Percentiles rank a stretch among this genome's conserved stretches.
Evolutionary conservation across 164 flowering plant species (phyloP).

Genomic region (Berberis thunbergii): DNA sequence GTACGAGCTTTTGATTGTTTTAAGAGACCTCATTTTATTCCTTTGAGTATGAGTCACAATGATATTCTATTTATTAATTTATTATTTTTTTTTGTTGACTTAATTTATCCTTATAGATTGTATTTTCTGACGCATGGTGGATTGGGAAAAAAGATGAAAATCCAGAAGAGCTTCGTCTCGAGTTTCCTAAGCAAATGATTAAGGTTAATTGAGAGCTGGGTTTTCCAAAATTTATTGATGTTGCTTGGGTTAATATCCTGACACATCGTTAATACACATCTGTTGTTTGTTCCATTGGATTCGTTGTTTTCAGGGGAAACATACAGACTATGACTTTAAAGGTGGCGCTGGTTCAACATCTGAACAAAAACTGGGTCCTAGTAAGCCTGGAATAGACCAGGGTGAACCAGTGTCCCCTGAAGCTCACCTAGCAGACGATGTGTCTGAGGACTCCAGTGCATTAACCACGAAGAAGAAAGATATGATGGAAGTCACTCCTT

Average conservation of each 20-base stretch:
- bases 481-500: slow-evolving; percentile 38
- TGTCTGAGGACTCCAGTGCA: slow-evolving; percentile 27
- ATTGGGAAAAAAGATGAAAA: slow-evolving; percentile 82
- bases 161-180: slow-evolving; percentile 70
- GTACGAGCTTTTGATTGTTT: too few species aligned
- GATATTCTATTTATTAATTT: too few species aligned
- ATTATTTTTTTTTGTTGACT: not conserved
- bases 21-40: too few species aligned
- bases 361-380: slow-evolving; percentile 19
- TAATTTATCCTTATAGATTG: slow-evolving; percentile 37
- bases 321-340: slow-evolving; percentile 58
- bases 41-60: too few species aligned
- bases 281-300: not conserved
- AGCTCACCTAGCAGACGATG: slow-evolving; percentile 33
- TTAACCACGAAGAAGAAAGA: slow-evolving; percentile 21
- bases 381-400: slow-evolving; percentile 16
- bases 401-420: slow-evolving; percentile 31
- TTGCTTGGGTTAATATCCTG: not conserved
- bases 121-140: slow-evolving; percentile 97
- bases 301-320: slow-evolving; percentile 37
- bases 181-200: slow-evolving; percentile 62
- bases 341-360: slow-evolving; percentile 72
- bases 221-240: not conserved
- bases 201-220: slow-evolving; percentile 32
- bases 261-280: not conserved